Conservation (phyloP, 306 rosid genomes). For the Quercus aquifolioides region DNA sequence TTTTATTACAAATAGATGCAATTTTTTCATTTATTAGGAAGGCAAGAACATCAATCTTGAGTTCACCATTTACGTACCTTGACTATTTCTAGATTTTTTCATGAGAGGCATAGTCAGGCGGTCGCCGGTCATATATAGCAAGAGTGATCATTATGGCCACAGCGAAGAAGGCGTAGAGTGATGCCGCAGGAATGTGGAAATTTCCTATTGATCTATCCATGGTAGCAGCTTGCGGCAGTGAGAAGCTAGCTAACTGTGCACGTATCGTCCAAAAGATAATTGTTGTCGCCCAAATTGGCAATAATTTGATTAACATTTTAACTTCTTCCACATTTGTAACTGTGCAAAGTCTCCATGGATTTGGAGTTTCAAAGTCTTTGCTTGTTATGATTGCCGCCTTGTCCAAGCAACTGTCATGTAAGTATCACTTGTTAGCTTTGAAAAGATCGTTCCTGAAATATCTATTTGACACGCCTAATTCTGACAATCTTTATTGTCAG, state of each 20-base stretch:
- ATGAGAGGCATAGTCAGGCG: not conserved
- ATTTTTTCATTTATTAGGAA: not conserved
- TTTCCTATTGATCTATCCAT: not conserved
- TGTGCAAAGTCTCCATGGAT: not conserved
- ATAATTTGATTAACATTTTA: not conserved
- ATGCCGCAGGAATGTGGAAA: not conserved
- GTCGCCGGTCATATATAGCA: not conserved
- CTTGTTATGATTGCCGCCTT: not conserved
- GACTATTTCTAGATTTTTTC: not conserved
- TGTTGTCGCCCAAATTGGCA: not conserved
- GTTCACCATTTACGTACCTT: not conserved
- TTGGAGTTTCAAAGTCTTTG: not conserved
- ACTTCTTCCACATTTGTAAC: slow-evolving; percentile 19
- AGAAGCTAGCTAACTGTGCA: not conserved
- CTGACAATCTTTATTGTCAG: no score
- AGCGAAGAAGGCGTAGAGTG: not conserved
- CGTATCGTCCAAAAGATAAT: not conserved
- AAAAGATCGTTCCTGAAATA: no score
- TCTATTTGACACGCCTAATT: no score
- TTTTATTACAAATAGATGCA: no score
- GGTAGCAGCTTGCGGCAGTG: not conserved
- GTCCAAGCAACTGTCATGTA: not conserved
- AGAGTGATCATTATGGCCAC: not conserved
- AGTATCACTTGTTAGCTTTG: not conserved
- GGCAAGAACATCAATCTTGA: not conserved